Evolutionary conservation across 129 eudicot genomes (phyloP), one percentile per base, ranked within the genome.

Genomic region (Chrysanthemum seticuspe): DNA sequence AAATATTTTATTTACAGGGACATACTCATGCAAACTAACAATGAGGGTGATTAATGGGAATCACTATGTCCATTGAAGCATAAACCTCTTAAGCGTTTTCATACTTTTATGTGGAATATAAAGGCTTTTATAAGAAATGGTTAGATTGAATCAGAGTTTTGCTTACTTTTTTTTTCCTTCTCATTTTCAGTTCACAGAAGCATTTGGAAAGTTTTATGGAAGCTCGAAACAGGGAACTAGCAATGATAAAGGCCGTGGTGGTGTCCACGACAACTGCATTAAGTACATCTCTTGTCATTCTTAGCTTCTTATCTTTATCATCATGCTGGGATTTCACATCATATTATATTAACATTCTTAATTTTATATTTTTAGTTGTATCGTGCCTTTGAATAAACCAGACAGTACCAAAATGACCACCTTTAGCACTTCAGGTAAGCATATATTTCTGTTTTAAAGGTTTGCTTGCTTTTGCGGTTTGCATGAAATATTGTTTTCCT

Each of bases 131-230:
- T 52, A 65, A 65, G 21, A 4, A 65, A 54, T 29, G 16, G 11
- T 36, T 67, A 51, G 36, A 36, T 65, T 65, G 60, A 63, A 21
- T 21, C 31, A 25, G 34, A 29, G 13, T 52, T 65, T 8, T 76
- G 10, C 10, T 40, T 7, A 40, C 25, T 71, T 51, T 21, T 65
- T 13, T 65, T 18, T 79, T 58, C 49, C 74, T 62, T 74, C 57
- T 63, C 69, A 15, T 78, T 73, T 81, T 62, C 90, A 95, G 99
- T 61, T 86, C 57, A 88, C 99, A 3, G 99, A 79, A 83, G 96
- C 96, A 68, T 88, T 90, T 80, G 99, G 97, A 55, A 95, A 95
- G 81, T 80, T 95, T 54, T 95, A 95, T 82, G 87, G 99, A 67
- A 96, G 93, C 81, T 85, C 99, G 27, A 95, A 80, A 73, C 82